These are phyloP conservation scores for Carex pumila DNA, from an alignment of 176 grass and related monocot genomes.

Conservation along the genomic window DNA sequence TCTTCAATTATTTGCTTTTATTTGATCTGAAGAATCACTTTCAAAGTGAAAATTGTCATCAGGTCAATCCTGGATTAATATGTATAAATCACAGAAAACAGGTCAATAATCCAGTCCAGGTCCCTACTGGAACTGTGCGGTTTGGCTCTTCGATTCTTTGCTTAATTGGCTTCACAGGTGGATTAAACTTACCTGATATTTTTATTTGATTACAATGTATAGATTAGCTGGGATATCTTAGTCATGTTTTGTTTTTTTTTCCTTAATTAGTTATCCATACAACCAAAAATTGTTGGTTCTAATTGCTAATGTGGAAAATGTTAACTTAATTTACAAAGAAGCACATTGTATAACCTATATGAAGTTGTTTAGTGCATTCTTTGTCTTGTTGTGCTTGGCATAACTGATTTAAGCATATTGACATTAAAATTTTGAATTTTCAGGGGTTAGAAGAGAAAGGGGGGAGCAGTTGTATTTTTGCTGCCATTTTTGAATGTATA, in stretches of 20 bases:
- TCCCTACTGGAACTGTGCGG: too few species aligned
- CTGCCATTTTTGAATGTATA: slow-evolving; percentile 76
- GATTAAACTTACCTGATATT: too few species aligned
- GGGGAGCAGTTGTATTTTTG: slow-evolving; percentile 57
- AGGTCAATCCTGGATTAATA: background rate
- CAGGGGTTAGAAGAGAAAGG: slow-evolving; percentile 79
- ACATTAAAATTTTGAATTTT: background rate
- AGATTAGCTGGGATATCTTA: background rate
- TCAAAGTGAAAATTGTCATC: background rate
- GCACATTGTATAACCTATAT: background rate
- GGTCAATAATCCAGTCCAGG: too few species aligned
- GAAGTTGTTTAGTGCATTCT: background rate
- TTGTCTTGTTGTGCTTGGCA: background rate
- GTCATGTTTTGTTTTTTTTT: background rate
- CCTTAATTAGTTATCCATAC: background rate
- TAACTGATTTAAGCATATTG: background rate
- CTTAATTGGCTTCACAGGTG: too few species aligned
- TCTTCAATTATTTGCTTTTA: background rate
- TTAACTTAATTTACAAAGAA: too few species aligned
- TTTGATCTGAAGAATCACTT: slow-evolving; percentile 5
- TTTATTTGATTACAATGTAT: background rate
- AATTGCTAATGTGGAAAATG: background rate
- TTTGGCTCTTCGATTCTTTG: too few species aligned
- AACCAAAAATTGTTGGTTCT: background rate
- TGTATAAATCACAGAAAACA: too few species aligned